These are phyloP conservation scores for Serendipita sp. DNA, from an alignment of 768 basidiomycete genomes.

Conservation along the genomic window DNA sequence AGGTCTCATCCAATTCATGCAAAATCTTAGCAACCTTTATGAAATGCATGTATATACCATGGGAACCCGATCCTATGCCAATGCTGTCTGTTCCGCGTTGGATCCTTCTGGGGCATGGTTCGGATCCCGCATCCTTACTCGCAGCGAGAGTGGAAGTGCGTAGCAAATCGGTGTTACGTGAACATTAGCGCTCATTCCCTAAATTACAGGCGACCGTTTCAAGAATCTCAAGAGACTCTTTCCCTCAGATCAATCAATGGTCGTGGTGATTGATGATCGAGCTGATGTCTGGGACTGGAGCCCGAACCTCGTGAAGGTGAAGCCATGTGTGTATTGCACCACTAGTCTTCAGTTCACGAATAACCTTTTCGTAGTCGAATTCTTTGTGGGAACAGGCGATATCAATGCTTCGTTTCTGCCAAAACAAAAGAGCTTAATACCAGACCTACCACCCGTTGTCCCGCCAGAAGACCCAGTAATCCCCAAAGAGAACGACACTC, in stretches of 20 bases:
- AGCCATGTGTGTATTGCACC: conserved; percentile 58
- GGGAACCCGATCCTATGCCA: conserved; percentile 95
- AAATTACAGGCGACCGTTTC: conserved; percentile 19
- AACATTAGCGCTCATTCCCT: background rate
- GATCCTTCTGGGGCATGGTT: conserved; percentile 80
- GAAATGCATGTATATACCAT: conserved; percentile 99
- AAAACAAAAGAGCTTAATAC: conserved; percentile 28
- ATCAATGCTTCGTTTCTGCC: conserved; percentile 93
- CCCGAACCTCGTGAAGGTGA: conserved; percentile 89
- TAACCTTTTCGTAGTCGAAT: conserved; percentile 50
- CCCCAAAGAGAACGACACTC: conserved; percentile 20
- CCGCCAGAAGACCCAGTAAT: conserved; percentile 5
- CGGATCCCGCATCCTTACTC: conserved; percentile 70
- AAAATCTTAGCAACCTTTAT: conserved; percentile 54
- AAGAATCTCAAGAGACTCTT: conserved; percentile 87
- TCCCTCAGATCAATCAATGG: conserved; percentile 96
- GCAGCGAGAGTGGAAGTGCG: conserved; percentile 95
- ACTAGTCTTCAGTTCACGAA: background rate
- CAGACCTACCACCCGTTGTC: conserved; percentile 30
- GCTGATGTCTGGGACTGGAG: conserved; percentile 98
- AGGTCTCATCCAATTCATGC: conserved; percentile 67
- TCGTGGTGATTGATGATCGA: conserved; percentile 96
- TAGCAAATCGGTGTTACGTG: conserved; percentile 7
- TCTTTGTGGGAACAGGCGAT: conserved; percentile 95
- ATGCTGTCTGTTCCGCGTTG: conserved; percentile 84